A percentile compares a stretch with the other conserved stretches of the same genome.
Evolutionary conservation across 495 filamentous ascomycete genomes (phyloP).

Genomic region (Penicillium fimorum): DNA sequence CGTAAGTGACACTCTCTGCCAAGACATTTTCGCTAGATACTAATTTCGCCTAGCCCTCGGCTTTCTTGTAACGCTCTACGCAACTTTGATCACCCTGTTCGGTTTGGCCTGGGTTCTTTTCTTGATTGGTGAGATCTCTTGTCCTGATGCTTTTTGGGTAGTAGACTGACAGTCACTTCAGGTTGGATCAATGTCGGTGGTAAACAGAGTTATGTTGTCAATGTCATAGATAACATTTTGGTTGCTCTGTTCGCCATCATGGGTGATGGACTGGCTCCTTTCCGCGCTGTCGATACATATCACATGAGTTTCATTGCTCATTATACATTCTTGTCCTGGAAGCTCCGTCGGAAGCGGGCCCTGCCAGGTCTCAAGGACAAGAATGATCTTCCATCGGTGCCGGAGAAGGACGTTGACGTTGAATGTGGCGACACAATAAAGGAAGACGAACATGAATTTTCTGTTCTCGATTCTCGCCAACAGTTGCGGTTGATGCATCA

Average conservation of each 20-base stretch:
- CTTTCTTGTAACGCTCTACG: constrained; percentile 74
- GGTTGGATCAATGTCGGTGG: constrained; percentile 81
- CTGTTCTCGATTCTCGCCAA: constrained; percentile 61
- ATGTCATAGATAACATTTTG: constrained; percentile 73
- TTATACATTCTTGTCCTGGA: constrained; percentile 70
- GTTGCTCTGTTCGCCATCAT: constrained; percentile 76
- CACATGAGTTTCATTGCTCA: constrained; percentile 72
- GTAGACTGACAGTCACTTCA: constrained; percentile 11
- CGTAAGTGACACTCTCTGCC: constrained; percentile 42
- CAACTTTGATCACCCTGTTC: constrained; percentile 76
- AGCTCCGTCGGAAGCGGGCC: constrained; percentile 58
- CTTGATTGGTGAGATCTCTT: constrained; percentile 57
- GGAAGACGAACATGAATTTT: constrained; percentile 49
- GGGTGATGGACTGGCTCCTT: constrained; percentile 74
- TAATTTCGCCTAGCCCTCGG: constrained; percentile 53
- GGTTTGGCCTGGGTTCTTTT: constrained; percentile 82
- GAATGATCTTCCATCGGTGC: constrained; percentile 63
- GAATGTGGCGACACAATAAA: constrained; percentile 41
- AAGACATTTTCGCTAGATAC: neutral
- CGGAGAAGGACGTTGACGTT: constrained; percentile 45
- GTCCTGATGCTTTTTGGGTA: neutral
- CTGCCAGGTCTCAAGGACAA: constrained; percentile 65
- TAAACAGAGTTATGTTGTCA: constrained; percentile 64
- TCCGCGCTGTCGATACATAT: constrained; percentile 75
- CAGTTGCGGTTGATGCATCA: constrained; percentile 66